phyloP scores from a whole-genome alignment of 257 asterid genomes.

The Jasminum sambac region DNA sequence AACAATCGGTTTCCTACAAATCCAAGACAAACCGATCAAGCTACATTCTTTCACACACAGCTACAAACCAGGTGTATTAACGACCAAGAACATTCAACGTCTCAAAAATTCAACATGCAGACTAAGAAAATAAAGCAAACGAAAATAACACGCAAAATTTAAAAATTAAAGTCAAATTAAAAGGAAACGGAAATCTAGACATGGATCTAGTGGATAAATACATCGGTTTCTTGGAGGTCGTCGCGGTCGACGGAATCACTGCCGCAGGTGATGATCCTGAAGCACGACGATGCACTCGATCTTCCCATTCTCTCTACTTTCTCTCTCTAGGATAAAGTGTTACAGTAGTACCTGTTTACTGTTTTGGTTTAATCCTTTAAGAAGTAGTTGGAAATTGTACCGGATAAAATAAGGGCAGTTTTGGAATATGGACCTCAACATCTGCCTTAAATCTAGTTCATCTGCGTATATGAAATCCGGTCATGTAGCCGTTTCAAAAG shows the following conservation, averaged over 20 bases:
- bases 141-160: background rate
- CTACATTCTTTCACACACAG: background rate
- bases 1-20: background rate
- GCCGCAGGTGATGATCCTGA: slow-evolving; percentile 12
- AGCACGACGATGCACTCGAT: background rate
- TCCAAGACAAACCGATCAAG: background rate
- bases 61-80: background rate
- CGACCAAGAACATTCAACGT: background rate
- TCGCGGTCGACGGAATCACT: slow-evolving; percentile 30
- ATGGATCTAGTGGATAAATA: background rate
- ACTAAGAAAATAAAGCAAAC: background rate
- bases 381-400: background rate
- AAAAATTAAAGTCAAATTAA: background rate
- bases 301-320: background rate
- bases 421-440: slow-evolving; percentile 3
- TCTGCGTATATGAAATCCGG: background rate
- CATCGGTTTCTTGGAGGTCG: slow-evolving; percentile 35
- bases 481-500: background rate
- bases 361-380: background rate
- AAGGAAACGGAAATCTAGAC: background rate
- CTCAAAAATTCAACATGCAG: background rate
- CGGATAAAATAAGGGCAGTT: background rate
- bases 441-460: background rate
- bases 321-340: background rate
- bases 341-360: background rate